Percentiles rank a stretch among this genome's conserved stretches.
Evolutionary conservation across 305 asterid genomes (phyloP).

Genomic region (Plantago rigida): DNA sequence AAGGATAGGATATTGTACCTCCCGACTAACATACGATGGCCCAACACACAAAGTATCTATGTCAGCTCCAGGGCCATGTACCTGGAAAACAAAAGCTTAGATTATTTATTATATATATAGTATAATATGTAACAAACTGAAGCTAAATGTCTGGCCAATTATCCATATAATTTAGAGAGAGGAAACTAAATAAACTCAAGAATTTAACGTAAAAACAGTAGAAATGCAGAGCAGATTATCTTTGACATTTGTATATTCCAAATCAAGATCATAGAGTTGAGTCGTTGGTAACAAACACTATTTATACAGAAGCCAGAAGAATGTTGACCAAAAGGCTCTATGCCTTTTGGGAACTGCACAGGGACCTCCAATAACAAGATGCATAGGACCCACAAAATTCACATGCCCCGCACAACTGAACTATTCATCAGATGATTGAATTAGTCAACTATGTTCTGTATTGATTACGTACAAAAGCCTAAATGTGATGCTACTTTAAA

Average conservation of each 20-base stretch:
- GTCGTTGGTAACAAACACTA: neutral
- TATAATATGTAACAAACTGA: neutral
- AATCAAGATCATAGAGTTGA: too few relatives aligned
- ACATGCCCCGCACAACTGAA: neutral
- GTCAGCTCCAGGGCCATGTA: constrained; percentile 94
- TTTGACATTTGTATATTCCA: neutral
- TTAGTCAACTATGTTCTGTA: neutral
- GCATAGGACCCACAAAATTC: neutral
- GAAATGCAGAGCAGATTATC: neutral
- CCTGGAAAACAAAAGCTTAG: constrained; percentile 33
- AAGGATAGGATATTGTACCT: constrained; percentile 33
- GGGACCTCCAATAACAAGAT: neutral
- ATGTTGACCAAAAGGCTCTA: constrained; percentile 1
- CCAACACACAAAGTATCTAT: constrained; percentile 88
- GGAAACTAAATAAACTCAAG: neutral
- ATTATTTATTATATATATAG: too few relatives aligned
- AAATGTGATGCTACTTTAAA: neutral
- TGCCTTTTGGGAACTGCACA: neutral
- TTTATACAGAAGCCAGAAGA: neutral
- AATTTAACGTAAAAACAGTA: neutral
- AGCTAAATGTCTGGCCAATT: neutral
- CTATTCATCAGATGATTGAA: neutral
- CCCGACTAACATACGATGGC: constrained; percentile 76
- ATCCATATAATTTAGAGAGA: neutral
- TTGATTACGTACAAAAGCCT: constrained; percentile 8